Conservation (phyloP, 1,284 basidiomycete genomes). For the Cryptococcus neoformans region DNA sequence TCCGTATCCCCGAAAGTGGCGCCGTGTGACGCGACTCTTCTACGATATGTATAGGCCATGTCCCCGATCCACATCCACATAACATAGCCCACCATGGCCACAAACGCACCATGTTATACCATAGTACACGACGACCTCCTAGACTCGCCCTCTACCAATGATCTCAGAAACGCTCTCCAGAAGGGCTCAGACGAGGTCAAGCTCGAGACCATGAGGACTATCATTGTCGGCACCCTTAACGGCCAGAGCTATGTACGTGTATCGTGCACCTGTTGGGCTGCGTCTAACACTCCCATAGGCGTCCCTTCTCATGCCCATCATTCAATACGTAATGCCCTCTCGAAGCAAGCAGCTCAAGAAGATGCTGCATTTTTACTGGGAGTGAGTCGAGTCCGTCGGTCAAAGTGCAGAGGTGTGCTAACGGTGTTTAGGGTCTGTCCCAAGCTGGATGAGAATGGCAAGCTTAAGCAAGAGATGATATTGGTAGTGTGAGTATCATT, state of each 20-base stretch:
- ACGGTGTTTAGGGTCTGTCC: constrained; percentile 68
- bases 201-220: constrained; percentile 92
- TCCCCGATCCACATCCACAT: background rate
- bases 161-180: constrained; percentile 82
- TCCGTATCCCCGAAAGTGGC: background rate
- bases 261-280: background rate
- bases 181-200: constrained; percentile 95
- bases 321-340: constrained; percentile 95
- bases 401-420: background rate
- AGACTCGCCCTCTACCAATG: constrained; percentile 74
- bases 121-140: constrained; percentile 71
- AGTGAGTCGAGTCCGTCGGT: constrained; percentile 50
- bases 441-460: constrained; percentile 95
- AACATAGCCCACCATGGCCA: constrained; percentile 40
- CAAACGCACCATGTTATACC: constrained; percentile 66
- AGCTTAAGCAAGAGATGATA: constrained; percentile 99
- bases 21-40: background rate
- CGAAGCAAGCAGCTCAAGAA: constrained; percentile 98
- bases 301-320: constrained; percentile 92
- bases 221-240: constrained; percentile 94
- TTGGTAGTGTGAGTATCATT: constrained; percentile 77
- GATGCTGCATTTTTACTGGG: constrained; percentile 98
- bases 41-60: background rate
- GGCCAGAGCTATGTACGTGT: constrained; percentile 68
- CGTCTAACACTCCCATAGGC: constrained; percentile 57